Base-by-base conservation (phyloP, 1,139 yeast genomes). In the Yamadazyma jaroonii region DNA sequence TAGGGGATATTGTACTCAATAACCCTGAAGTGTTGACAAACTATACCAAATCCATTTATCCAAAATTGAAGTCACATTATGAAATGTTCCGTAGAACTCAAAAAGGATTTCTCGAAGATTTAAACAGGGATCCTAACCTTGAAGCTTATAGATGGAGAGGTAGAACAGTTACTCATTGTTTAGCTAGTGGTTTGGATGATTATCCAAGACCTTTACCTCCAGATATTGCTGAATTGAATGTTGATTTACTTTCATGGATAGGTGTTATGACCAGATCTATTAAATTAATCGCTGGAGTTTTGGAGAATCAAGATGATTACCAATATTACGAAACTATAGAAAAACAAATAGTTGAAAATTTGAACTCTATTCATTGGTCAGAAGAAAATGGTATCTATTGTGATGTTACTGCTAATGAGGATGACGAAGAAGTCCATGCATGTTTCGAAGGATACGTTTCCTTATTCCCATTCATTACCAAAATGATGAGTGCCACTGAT, bases 131-230 rank as follows among this genome's bases (percentile, higher is more conserved):
- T 8, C 64, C 75, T 4, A 41, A 46, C 25, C 38, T 37, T n/a
- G 94, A 85, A 54, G 86, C 81, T 0, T 92, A 85, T 58, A 72
- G 96, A 54, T 92, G 99, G 99, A 76, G 90, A 44, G 98, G 97
- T 3, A 76, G 97, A 46, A 87, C 97, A 0, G 67, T 73, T 17
- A 76, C 82, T 3, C 97, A 87, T 54, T 86, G 96, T 55, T 68
- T 92, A 40, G 94, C 98, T 2, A 84, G 95, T 61, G 99, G 99
- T 0, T 59, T 92, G 30, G 98, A 92, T 59, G 99, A 92, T 56
- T 92, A 90, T 54, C 99, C 99, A 25, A 76, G 99, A 45, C 84
- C 89, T 0, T 63, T 70, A 26, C 81, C 79, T 9, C 92, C 94
- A 1, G 96, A 88, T 57, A 72, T 83, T 29, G 95, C 95, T 0